Conservation (phyloP, 1,284 basidiomycete genomes). For the Cutaneotrichosporon cavernicola region DNA sequence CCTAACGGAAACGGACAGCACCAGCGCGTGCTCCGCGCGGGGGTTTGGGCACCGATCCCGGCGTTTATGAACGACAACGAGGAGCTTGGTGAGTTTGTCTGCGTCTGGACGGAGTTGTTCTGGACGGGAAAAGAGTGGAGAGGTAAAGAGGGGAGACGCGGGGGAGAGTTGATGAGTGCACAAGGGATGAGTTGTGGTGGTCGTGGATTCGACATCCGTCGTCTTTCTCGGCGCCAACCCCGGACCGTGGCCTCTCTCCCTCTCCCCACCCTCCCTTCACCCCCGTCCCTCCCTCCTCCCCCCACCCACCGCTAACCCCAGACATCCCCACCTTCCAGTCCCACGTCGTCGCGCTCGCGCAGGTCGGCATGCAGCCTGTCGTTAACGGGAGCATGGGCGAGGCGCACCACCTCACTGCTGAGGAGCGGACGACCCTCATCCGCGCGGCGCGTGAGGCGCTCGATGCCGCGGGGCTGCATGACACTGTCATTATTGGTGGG, state of each 20-base stretch:
- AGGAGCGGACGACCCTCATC: constrained; percentile 70
- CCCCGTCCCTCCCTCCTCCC: no score
- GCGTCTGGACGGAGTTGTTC: no score
- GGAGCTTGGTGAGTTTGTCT: constrained; percentile 67
- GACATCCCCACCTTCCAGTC: constrained; percentile 69
- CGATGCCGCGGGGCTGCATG: constrained; percentile 62
- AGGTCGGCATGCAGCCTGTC: constrained; percentile 71
- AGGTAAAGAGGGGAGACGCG: no score
- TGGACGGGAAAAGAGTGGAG: no score
- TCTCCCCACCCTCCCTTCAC: no score
- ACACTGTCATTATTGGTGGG: constrained; percentile 73
- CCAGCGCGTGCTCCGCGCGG: constrained; percentile 64
- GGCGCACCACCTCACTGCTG: constrained; percentile 72
- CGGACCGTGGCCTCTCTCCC: no score
- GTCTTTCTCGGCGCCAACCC: no score
- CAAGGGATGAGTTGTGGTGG: no score
- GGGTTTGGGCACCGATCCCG: constrained; percentile 80
- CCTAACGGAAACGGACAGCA: constrained; percentile 32
- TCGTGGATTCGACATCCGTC: no score
- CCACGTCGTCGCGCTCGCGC: constrained; percentile 70
- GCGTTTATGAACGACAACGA: constrained; percentile 78
- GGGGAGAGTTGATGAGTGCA: no score
- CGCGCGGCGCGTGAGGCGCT: constrained; percentile 68
- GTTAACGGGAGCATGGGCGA: constrained; percentile 64
- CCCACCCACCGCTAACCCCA: constrained; percentile 39